Percentiles rank a stretch among this genome's conserved stretches.
phyloP scores from a whole-genome alignment of 805 yeast species.

The Saturnispora hagleri region DNA sequence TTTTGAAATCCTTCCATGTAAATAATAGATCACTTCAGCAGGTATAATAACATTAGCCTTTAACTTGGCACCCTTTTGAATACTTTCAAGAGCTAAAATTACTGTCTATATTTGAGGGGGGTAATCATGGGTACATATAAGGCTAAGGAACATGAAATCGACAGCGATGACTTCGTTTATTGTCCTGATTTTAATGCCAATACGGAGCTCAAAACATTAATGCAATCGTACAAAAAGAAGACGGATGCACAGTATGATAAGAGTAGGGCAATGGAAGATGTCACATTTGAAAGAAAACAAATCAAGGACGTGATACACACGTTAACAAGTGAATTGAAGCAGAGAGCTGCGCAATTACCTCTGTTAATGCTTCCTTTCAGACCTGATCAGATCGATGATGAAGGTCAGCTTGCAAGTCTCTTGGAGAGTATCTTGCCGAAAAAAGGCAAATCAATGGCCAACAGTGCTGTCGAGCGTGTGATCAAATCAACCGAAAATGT shows the following conservation, averaged over 20 bases:
- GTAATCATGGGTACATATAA: neutral
- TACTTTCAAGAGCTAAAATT: neutral
- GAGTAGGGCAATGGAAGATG: slow-evolving; percentile 20
- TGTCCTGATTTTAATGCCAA: slow-evolving; percentile 22
- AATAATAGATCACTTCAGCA: neutral
- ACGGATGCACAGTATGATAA: slow-evolving; percentile 22
- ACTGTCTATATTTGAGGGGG: neutral
- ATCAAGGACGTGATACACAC: slow-evolving; percentile 59
- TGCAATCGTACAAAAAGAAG: slow-evolving; percentile 20
- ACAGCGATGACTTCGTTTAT: slow-evolving; percentile 23
- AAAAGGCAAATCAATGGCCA: slow-evolving; percentile 38
- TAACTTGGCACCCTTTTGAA: neutral
- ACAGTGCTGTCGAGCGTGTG: slow-evolving; percentile 31
- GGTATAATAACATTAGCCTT: neutral
- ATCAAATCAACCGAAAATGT: slow-evolving; percentile 47
- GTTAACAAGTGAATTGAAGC: slow-evolving; percentile 65
- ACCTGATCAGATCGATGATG: slow-evolving; percentile 54
- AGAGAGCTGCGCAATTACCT: slow-evolving; percentile 62
- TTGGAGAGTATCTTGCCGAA: slow-evolving; percentile 40
- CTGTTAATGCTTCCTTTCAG: slow-evolving; percentile 70
- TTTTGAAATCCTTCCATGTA: neutral
- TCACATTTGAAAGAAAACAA: slow-evolving; percentile 51
- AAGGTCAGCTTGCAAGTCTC: slow-evolving; percentile 46
- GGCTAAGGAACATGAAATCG: neutral
- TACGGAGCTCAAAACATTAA: slow-evolving; percentile 21